Evolutionary conservation across 768 basidiomycete genomes (phyloP).

Genomic region (Phanerochaete sordida): DNA sequence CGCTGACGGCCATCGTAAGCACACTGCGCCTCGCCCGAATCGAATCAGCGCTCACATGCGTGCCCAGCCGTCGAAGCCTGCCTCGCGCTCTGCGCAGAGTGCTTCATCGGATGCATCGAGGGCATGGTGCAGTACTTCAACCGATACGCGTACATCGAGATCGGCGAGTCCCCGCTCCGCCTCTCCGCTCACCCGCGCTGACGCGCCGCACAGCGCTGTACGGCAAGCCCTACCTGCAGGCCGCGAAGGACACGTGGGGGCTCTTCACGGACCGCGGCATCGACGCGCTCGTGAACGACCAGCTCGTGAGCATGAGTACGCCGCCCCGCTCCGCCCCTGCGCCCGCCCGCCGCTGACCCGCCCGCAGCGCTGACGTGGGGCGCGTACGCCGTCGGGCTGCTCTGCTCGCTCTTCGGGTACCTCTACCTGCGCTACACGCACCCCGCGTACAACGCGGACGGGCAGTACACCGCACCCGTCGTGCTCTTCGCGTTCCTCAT

Average conservation of each 20-base stretch:
- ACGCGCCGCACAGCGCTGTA: conserved; percentile 55
- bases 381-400: conserved; percentile 71
- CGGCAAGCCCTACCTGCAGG: conserved; percentile 77
- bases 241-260: conserved; percentile 83
- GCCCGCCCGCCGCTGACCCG: neutral
- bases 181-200: neutral
- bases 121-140: conserved; percentile 77
- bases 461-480: conserved; percentile 76
- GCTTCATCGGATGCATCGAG: conserved; percentile 72
- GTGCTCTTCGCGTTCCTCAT: conserved; percentile 80
- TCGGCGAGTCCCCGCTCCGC: conserved; percentile 38
- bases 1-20: conserved; percentile 64
- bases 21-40: too few species aligned
- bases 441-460: conserved; percentile 68
- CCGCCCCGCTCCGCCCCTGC: neutral
- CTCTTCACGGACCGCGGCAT: conserved; percentile 76
- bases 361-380: conserved; percentile 68
- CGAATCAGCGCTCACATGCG: too few species aligned
- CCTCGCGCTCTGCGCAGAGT: conserved; percentile 75
- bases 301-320: conserved; percentile 59
- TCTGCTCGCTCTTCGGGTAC: conserved; percentile 73
- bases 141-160: conserved; percentile 82
- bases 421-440: conserved; percentile 61
- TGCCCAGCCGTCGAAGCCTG: conserved; percentile 67
- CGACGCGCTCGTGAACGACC: conserved; percentile 81